Percentiles rank a stretch among this genome's conserved stretches.
phyloP scores from a whole-genome alignment of 1,284 basidiomycete species.

The Sanghuangporus sanghuang region DNA sequence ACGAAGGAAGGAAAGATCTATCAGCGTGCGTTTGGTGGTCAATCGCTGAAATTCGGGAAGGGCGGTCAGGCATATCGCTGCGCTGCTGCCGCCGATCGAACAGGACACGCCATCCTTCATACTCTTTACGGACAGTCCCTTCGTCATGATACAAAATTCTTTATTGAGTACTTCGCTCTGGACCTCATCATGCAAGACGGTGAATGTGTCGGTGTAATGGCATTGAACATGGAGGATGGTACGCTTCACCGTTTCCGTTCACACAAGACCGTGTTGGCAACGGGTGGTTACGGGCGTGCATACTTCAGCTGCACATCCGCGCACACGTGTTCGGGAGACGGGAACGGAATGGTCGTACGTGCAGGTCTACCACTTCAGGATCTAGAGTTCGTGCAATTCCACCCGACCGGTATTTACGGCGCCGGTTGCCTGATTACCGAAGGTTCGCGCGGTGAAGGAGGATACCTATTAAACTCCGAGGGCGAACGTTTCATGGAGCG shows the following conservation, averaged over 20 bases:
- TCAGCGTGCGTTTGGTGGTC: conserved; percentile 98
- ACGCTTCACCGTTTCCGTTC: conserved; percentile 98
- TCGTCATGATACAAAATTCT: conserved; percentile 99
- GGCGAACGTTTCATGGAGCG: conserved; percentile 99
- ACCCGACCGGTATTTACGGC: conserved; percentile 99
- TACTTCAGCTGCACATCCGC: conserved; percentile 99
- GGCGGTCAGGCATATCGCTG: conserved; percentile 99
- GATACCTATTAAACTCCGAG: conserved; percentile 97
- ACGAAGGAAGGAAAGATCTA: conserved; percentile 99
- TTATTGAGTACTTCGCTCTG: conserved; percentile 99
- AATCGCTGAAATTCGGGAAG: conserved; percentile 96
- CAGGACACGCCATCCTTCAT: conserved; percentile 97
- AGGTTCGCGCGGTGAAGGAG: conserved; percentile 98
- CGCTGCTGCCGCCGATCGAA: conserved; percentile 97
- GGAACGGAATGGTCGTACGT: conserved; percentile 97
- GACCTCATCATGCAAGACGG: conserved; percentile 99
- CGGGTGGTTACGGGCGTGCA: conserved; percentile 96
- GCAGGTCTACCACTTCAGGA: conserved; percentile 98
- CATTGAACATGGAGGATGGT: conserved; percentile 99
- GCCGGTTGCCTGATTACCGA: conserved; percentile 99
- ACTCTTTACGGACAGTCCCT: conserved; percentile 99
- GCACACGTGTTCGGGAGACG: conserved; percentile 98
- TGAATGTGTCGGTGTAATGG: conserved; percentile 98
- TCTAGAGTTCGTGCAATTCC: conserved; percentile 99
- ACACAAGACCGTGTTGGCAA: conserved; percentile 98